These are phyloP conservation scores for Verticillium alfalfae DNA, from an alignment of 2,329 filamentous ascomycete species.

Conservation along the genomic window DNA sequence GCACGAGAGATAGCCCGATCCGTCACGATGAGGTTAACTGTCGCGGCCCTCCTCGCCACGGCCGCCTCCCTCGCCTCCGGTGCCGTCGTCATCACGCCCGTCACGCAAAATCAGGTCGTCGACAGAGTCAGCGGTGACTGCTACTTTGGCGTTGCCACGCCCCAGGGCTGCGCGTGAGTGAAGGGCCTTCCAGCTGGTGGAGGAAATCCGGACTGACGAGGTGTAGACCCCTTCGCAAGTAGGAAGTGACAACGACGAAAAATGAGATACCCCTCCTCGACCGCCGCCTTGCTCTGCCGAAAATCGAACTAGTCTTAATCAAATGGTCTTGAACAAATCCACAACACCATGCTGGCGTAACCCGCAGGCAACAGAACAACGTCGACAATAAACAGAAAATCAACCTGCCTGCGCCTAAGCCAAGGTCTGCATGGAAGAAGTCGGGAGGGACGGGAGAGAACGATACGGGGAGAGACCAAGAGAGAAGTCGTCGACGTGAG, in stretches of 20 bases:
- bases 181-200: background rate
- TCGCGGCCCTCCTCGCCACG: too few species aligned
- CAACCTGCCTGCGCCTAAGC: too few species aligned
- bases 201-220: background rate
- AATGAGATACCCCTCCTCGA: background rate
- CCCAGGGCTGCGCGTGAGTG: conserved; percentile 52
- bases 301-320: too few species aligned
- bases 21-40: conserved; percentile 18
- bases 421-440: too few species aligned
- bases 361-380: too few species aligned
- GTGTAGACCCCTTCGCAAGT: background rate
- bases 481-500: too few species aligned
- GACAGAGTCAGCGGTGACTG: conserved; percentile 38
- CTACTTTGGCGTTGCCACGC: conserved; percentile 50
- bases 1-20: conserved; percentile 25
- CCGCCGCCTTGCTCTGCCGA: background rate
- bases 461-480: too few species aligned
- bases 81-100: conserved; percentile 50
- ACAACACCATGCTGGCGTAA: too few species aligned
- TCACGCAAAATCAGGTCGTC: conserved; percentile 46
- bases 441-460: too few species aligned
- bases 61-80: conserved; percentile 42
- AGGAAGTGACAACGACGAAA: background rate
- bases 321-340: too few species aligned
- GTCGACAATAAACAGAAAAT: too few species aligned